Percentiles rank a stretch among this genome's conserved stretches.
phyloP scores from a whole-genome alignment of 177 flowering plant genomes.

The Telopea speciosissima region DNA sequence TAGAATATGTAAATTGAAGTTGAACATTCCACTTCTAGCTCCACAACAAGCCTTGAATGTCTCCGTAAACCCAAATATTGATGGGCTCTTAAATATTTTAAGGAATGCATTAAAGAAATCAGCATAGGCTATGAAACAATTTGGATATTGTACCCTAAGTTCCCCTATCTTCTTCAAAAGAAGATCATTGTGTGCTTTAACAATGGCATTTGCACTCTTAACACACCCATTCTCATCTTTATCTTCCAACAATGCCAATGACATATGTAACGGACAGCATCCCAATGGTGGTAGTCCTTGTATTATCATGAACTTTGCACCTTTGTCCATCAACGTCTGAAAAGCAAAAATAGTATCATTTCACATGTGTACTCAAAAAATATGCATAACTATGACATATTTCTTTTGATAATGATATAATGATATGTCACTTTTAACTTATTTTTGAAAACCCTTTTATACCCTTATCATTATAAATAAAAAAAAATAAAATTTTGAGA shows the following conservation, averaged over 20 bases:
- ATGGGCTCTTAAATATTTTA: conserved; percentile 14
- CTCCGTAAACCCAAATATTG: conserved; percentile 25
- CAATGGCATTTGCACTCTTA: conserved; percentile 12
- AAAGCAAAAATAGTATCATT: too few relatives aligned
- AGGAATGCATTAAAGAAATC: conserved; percentile 39
- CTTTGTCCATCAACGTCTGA: conserved; percentile 29
- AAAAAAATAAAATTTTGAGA: too few relatives aligned
- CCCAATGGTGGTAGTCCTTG: conserved; percentile 50
- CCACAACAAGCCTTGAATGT: conserved; percentile 51
- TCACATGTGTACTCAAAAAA: too few relatives aligned
- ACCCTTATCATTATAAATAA: too few relatives aligned
- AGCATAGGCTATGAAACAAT: conserved; percentile 25
- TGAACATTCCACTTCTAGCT: conserved; percentile 11
- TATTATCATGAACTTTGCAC: conserved; percentile 41
- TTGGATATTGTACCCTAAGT: conserved; percentile 3
- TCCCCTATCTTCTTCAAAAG: conserved; percentile 24
- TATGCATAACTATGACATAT: too few relatives aligned
- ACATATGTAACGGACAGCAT: conserved; percentile 31
- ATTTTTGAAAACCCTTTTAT: too few relatives aligned
- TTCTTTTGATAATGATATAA: too few relatives aligned
- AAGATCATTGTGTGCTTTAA: conserved; percentile 31
- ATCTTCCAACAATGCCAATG: not conserved
- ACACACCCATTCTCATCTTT: conserved; percentile 38
- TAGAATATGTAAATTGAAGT: conserved; percentile 22
- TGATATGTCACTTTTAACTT: too few relatives aligned